A percentile compares a stretch with the other conserved stretches of the same genome.
Conservation (phyloP, 2,329 filamentous ascomycete genomes). For the Xenoacremonium recifei region DNA sequence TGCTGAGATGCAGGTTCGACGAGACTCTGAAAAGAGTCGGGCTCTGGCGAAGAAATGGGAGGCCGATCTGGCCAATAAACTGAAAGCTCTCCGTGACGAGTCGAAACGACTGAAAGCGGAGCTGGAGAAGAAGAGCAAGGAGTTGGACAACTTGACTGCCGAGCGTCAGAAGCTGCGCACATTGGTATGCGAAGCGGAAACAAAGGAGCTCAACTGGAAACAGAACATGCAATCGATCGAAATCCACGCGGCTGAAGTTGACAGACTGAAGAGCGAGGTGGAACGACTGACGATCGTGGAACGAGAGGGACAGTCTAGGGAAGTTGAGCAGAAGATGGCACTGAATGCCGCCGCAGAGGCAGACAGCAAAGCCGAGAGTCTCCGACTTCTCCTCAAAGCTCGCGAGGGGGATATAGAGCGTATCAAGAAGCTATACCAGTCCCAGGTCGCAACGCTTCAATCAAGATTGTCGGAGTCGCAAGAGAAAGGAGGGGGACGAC, state of each 20-base stretch:
- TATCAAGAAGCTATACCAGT: constrained; percentile 43
- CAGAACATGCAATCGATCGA: constrained; percentile 65
- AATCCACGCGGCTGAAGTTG: constrained; percentile 58
- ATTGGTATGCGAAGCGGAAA: constrained; percentile 67
- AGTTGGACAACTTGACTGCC: constrained; percentile 55
- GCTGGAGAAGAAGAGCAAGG: constrained; percentile 53
- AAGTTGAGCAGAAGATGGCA: constrained; percentile 57
- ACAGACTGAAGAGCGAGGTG: constrained; percentile 58
- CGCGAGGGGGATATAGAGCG: constrained; percentile 47
- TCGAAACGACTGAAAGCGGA: constrained; percentile 63
- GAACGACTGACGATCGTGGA: constrained; percentile 59
- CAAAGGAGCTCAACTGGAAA: constrained; percentile 61
- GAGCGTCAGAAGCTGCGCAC: constrained; percentile 65
- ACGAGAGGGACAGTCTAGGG: constrained; percentile 61
- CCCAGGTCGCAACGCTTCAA: constrained; percentile 48
- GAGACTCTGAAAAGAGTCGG: constrained; percentile 70
- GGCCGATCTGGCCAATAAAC: constrained; percentile 64
- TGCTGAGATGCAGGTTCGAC: constrained; percentile 66
- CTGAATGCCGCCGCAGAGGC: constrained; percentile 58
- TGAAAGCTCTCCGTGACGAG: constrained; percentile 66
- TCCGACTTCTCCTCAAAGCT: constrained; percentile 57
- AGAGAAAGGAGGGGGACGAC: constrained; percentile 9
- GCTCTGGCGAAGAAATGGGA: constrained; percentile 78
- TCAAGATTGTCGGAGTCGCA: constrained; percentile 41
- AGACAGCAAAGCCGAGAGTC: constrained; percentile 56